Base-by-base conservation (phyloP, 805 yeast genomes). In the Ogataea methylovora region DNA sequence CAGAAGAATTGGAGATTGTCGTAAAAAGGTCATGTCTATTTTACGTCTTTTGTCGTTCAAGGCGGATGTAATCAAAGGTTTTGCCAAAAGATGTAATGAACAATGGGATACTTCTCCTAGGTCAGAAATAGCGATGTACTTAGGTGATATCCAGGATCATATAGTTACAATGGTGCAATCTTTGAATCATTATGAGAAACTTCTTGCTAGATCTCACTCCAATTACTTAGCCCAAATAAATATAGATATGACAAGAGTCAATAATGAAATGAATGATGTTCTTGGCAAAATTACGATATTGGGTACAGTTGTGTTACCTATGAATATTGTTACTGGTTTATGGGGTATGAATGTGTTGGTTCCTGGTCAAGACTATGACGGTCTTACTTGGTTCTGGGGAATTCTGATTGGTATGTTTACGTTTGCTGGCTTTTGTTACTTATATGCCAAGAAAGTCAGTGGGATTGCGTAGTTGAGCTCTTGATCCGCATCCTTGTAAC, bases 311-410 rank as follows among this genome's bases (percentile, higher is more conserved):
- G 96, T 92, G 15, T 64, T 92, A 38, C 98, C 98, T 4, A 75
- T 92, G 73, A 92, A 92, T 53, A 85, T 92, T 36, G 81, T 92
- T 16, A 92, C 98, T 0, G 98, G 98, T 15, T 62, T 92, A 30
- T 92, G 97, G 97, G 98, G 98, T 37, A 92, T 92, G 98, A 92
- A 92, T 61, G 94, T 92, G 44, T 49, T 85, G 9, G 98, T 92
- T 24, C 98, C 98, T 0, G 98, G 98, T 0, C 97, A 90, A 54
- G 72, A 67, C 19, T 58, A 61, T 7, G 72, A 69, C n/a, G 69
- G 76, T 6, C 56, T 83, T 41, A 46, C 54, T 2, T 83, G 92
- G 92, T 83, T 84, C 52, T 74, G 71, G 51, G 55, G 69, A 17
- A 74, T 75, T 20, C 49, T 67, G 7, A 38, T 50, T 0, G 60